Percentiles rank a stretch among this genome's conserved stretches.
Conservation (phyloP, 1,284 basidiomycete genomes). For the Puccinia horiana region DNA sequence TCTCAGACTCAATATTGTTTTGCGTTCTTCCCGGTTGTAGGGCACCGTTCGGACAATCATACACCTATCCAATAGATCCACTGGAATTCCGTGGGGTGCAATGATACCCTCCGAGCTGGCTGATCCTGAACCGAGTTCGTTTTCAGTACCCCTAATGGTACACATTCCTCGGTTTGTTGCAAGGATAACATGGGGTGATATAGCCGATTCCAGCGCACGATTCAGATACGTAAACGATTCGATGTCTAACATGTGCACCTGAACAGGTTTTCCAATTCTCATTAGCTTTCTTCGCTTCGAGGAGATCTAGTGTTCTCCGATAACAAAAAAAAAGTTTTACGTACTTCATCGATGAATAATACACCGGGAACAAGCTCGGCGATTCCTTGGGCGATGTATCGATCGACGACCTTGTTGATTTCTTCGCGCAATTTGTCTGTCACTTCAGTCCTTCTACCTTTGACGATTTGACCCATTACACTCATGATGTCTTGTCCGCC, state of each 20-base stretch:
- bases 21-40: constrained; percentile 82
- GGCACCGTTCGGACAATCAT: constrained; percentile 92
- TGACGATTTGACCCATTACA: constrained; percentile 95
- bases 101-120: constrained; percentile 70
- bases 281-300: background rate
- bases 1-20: constrained; percentile 80
- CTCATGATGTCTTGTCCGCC: constrained; percentile 97
- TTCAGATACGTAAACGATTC: constrained; percentile 99
- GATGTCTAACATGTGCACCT: constrained; percentile 99
- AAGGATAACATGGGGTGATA: constrained; percentile 94
- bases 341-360: constrained; percentile 95
- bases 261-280: background rate
- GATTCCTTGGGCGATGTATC: constrained; percentile 96
- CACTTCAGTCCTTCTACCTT: constrained; percentile 89
- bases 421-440: constrained; percentile 93
- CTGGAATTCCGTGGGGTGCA: constrained; percentile 88
- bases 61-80: constrained; percentile 91
- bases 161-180: constrained; percentile 93
- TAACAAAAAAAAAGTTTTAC: constrained; percentile 51
- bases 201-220: constrained; percentile 87
- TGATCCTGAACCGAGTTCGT: constrained; percentile 58
- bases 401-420: constrained; percentile 97
- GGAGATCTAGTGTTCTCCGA: background rate
- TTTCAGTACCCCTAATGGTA: constrained; percentile 81
- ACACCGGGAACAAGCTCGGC: constrained; percentile 97